Conservation (phyloP, 1,284 basidiomycete species). For the Microbotryomycetes sp. region DNA sequence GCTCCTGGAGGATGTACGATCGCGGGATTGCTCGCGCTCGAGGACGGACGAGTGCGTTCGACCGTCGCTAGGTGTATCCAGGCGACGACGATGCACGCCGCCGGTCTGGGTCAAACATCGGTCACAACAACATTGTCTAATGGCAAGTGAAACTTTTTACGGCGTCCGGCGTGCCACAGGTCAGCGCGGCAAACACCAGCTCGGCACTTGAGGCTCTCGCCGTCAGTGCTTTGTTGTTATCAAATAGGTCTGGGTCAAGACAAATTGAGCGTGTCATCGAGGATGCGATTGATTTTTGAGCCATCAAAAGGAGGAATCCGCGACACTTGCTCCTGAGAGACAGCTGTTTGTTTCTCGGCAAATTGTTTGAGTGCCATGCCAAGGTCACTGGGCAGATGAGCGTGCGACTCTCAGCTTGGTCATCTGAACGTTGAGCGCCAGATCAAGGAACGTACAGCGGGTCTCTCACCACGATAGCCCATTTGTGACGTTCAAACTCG, state of each 20-base stretch:
- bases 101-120: slow-evolving; percentile 57
- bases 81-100: slow-evolving; percentile 79
- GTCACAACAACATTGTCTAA: too few relatives aligned
- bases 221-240: too few relatives aligned
- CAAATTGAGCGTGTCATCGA: slow-evolving; percentile 25
- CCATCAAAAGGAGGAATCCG: slow-evolving; percentile 15
- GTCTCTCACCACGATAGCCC: slow-evolving; percentile 18
- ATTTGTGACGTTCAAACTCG: slow-evolving; percentile 55
- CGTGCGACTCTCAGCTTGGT: too few relatives aligned
- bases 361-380: not conserved
- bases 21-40: slow-evolving; percentile 86
- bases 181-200: too few relatives aligned
- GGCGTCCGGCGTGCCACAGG: too few relatives aligned
- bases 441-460: not conserved
- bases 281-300: slow-evolving; percentile 13
- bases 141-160: not conserved
- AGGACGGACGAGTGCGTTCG: slow-evolving; percentile 87
- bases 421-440: not conserved
- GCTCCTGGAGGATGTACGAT: slow-evolving; percentile 98
- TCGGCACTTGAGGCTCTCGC: too few relatives aligned
- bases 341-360: not conserved
- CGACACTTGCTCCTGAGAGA: not conserved
- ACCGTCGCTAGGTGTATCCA: slow-evolving; percentile 96
- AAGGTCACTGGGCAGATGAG: too few relatives aligned
- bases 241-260: too few relatives aligned